phyloP scores from a whole-genome alignment of 371 early-diverging fungal genomes.

The Mortierella sp. region DNA sequence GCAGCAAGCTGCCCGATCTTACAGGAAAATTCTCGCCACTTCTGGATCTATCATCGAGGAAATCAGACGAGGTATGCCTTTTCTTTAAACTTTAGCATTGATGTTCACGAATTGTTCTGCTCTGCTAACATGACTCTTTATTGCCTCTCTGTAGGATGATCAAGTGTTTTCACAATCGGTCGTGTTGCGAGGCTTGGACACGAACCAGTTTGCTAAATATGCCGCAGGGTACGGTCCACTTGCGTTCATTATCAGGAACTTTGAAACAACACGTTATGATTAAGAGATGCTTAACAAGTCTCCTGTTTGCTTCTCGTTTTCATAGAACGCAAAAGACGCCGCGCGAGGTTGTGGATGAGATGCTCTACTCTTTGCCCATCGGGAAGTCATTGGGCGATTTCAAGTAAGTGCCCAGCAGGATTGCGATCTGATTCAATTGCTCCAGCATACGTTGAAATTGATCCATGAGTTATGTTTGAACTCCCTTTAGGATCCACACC shows the following conservation, averaged over 20 bases:
- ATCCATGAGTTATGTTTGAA: background rate
- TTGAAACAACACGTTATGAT: background rate
- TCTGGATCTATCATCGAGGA: conserved; percentile 40
- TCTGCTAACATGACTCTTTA: background rate
- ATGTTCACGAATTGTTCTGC: background rate
- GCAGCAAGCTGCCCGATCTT: conserved; percentile 43
- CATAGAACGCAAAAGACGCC: conserved; percentile 43
- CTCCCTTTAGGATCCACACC: conserved; percentile 16
- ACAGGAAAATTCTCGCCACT: conserved; percentile 32
- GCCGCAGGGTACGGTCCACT: conserved; percentile 30
- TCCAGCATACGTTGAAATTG: background rate
- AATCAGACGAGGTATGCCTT: conserved; percentile 24
- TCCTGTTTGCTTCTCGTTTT: background rate
- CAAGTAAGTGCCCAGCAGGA: conserved; percentile 17
- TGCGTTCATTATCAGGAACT: background rate
- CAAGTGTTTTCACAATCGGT: conserved; percentile 51
- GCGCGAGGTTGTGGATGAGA: conserved; percentile 42
- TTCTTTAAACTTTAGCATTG: background rate
- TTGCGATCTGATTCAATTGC: background rate
- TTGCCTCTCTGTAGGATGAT: conserved; percentile 31
- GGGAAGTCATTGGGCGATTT: conserved; percentile 49
- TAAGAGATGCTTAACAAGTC: too few relatives aligned
- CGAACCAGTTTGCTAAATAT: conserved; percentile 42
- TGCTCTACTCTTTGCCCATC: conserved; percentile 41
- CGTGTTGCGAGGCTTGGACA: conserved; percentile 49